Evolutionary conservation across 2,329 filamentous ascomycete genomes (phyloP), one percentile per base, ranked within the genome.

Genomic region (Cordyceps militaris): DNA sequence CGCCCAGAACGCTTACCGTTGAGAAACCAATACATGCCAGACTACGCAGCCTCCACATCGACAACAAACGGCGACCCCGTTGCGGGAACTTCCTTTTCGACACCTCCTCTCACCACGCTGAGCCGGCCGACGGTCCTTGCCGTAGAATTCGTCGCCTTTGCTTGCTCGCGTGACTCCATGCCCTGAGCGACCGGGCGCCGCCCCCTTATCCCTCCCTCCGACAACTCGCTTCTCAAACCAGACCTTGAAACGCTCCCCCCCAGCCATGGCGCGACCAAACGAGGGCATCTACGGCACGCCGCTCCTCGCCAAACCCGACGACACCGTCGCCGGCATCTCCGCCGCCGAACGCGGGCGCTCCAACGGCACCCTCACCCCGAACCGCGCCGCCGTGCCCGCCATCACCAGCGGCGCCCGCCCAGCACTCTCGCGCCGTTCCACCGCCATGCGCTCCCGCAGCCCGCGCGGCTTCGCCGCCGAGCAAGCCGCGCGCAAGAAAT

Each of bases 371-470:
- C 19, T 34, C 42, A 47, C 32, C 7, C 32, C 43, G 63, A 42
- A 57, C 64, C 44, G 66, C 70, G 49, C 66, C 65, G 43, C 66
- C 66, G 38, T 65, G 62, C 42, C 61, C 62, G 56, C 58, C 60
- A 40, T 61, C 63, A 43, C 60, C 61, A 34, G 61, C 63, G 43
- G 61, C 61, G 50, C 47, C 36, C 59, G 63, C 8, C 61, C 67
- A 30, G 62, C 67, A 48, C 67, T 75, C 52, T 67, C 66, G 59
- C 65, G 69, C 13, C 77, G 82, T 58, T 87, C 85, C 43, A 58
- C 56, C 14, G 87, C 87, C 13, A 85, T 96, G 74, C 85, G 88
- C 66, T 91, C 90, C 68, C 80, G 84, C 65, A 92, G 88, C 67
- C 89, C 90, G n/a, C 81, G 84, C 42, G 66, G 67, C 46, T 66